A percentile compares a stretch with the other conserved stretches of the same genome.
Evolutionary conservation across 352 stramenopile species (phyloP).

Genomic region (Thraustochytrium striatum): DNA sequence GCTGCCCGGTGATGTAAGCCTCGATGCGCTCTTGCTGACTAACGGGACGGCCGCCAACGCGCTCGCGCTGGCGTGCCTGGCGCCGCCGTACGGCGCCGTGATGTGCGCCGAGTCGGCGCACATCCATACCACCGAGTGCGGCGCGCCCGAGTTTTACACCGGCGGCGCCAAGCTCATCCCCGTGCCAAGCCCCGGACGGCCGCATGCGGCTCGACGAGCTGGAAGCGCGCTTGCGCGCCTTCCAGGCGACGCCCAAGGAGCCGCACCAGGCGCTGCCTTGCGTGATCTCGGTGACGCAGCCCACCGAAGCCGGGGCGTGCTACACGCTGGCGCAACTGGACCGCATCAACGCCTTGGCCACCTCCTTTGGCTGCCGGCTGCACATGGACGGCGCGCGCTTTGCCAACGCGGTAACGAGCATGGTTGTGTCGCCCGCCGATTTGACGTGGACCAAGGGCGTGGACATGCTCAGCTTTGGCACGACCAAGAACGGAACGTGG

Average conservation of each 20-base stretch:
- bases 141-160: slow-evolving; percentile 10
- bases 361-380: not conserved
- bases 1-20: not conserved
- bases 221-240: not conserved
- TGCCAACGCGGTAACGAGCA: not conserved
- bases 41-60: slow-evolving; percentile 28
- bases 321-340: slow-evolving; percentile 1
- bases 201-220: not conserved
- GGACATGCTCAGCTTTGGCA: slow-evolving; percentile 1
- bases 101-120: slow-evolving; percentile 10
- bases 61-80: slow-evolving; percentile 13
- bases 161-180: not conserved
- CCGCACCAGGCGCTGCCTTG: not conserved
- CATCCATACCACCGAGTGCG: slow-evolving; percentile 26
- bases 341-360: not conserved
- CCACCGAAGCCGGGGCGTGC: slow-evolving; percentile 2
- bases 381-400: slow-evolving; percentile 44
- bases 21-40: not conserved
- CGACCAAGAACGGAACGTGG: slow-evolving; percentile 24
- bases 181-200: not conserved
- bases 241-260: not conserved
- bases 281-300: slow-evolving; percentile 13
- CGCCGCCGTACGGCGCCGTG: not conserved
- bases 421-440: not conserved
- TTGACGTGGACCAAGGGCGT: slow-evolving; percentile 18